phyloP scores from a whole-genome alignment of 805 yeast genomes.

The Candida yuanshanica region DNA sequence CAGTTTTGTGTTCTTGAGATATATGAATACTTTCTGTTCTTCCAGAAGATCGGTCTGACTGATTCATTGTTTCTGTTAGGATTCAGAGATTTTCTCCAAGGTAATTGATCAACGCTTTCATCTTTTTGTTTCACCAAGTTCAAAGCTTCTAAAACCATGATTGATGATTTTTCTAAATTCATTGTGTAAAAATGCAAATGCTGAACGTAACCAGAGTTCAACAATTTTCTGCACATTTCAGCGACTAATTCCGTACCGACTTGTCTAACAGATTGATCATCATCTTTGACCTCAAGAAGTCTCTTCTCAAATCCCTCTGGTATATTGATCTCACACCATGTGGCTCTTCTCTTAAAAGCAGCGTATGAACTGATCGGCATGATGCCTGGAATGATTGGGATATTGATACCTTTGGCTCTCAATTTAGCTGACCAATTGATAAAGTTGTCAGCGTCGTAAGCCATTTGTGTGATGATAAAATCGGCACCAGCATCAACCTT shows the following conservation, averaged over 20 bases:
- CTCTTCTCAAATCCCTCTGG: conserved; percentile 67
- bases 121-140: conserved; percentile 39
- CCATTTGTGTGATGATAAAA: conserved; percentile 85
- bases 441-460: conserved; percentile 83
- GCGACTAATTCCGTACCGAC: conserved; percentile 78
- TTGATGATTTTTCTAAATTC: conserved; percentile 90
- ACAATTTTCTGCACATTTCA: conserved; percentile 71
- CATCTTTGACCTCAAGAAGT: conserved; percentile 81
- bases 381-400: conserved; percentile 94
- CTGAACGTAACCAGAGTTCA: conserved; percentile 65
- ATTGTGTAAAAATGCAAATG: conserved; percentile 96
- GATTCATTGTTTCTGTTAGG: conserved; percentile 74
- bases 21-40: conserved; percentile 85
- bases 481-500: conserved; percentile 94
- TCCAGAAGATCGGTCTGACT: conserved; percentile 95
- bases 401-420: conserved; percentile 63
- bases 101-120: conserved; percentile 35
- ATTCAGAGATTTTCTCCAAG: conserved; percentile 91
- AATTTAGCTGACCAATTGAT: conserved; percentile 73
- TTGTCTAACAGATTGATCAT: conserved; percentile 82
- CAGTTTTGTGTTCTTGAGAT: conserved; percentile 86
- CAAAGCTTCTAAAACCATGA: conserved; percentile 78
- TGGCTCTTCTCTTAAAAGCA: conserved; percentile 86
- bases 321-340: conserved; percentile 83
- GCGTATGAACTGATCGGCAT: conserved; percentile 98